Percentiles rank a stretch among this genome's conserved stretches.
Evolutionary conservation across 179 eudicot species (phyloP).

Genomic region (Pouteria campechiana): DNA sequence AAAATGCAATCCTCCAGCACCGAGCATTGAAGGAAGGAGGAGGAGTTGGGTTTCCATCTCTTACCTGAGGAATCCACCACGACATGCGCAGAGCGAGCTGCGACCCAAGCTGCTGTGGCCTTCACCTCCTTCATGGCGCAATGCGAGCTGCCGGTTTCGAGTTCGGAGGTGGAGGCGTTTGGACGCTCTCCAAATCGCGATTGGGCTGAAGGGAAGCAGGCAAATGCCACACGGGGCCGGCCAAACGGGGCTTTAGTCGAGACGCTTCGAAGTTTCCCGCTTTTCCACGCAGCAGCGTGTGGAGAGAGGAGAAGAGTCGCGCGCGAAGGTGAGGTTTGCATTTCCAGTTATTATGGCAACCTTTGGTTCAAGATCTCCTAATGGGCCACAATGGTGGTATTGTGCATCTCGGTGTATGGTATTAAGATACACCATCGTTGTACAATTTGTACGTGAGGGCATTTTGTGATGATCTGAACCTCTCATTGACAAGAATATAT

Average conservation of each 20-base stretch:
- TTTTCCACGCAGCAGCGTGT: no score
- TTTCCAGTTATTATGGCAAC: no score
- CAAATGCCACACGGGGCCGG: neutral
- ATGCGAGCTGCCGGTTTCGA: neutral
- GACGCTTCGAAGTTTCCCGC: slow-evolving; percentile 14
- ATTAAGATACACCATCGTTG: no score
- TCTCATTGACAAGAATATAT: no score
- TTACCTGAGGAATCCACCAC: slow-evolving; percentile 46
- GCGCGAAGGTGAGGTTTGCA: no score
- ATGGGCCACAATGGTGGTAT: no score
- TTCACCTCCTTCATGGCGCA: slow-evolving; percentile 59
- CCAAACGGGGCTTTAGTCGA: neutral
- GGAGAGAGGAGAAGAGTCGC: no score
- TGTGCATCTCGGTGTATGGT: no score
- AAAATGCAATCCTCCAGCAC: neutral
- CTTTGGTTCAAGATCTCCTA: no score
- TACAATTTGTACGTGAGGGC: no score
- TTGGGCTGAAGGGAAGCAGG: neutral
- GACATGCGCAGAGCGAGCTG: slow-evolving; percentile 58
- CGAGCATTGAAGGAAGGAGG: neutral
- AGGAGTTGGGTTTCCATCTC: no score
- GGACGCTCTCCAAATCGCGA: neutral
- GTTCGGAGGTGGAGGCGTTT: neutral
- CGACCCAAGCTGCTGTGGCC: slow-evolving; percentile 66
- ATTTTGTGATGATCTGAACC: no score